A percentile compares a stretch with the other conserved stretches of the same genome.
Conservation (phyloP, 2,329 filamentous ascomycete species). For the Colletotrichum gigasporum region DNA sequence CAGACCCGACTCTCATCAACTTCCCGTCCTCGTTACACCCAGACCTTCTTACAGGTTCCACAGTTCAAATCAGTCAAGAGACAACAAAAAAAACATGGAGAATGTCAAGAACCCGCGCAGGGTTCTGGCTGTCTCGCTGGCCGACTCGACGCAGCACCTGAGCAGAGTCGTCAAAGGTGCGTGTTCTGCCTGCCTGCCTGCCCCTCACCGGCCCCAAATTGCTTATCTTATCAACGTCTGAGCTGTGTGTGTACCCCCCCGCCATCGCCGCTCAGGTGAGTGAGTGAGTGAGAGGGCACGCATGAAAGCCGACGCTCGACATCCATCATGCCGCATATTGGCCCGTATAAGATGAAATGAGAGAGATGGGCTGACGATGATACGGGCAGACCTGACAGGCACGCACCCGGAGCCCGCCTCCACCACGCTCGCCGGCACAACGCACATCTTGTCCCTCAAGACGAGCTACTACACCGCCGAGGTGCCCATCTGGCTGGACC, state of each 20-base stretch:
- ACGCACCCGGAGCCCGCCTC: slow-evolving; percentile 48
- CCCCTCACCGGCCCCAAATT: background rate
- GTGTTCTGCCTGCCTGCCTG: background rate
- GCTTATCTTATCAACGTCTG: slow-evolving; percentile 14
- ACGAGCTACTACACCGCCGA: slow-evolving; percentile 70
- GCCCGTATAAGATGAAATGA: background rate
- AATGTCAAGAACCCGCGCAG: slow-evolving; percentile 63
- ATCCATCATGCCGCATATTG: no score
- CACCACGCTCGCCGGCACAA: slow-evolving; percentile 64
- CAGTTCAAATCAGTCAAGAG: background rate
- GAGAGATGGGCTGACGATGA: slow-evolving; percentile 19
- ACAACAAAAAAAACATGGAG: slow-evolving; percentile 33
- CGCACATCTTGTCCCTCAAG: slow-evolving; percentile 63
- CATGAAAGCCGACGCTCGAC: no score
- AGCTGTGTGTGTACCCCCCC: background rate
- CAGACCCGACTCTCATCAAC: background rate
- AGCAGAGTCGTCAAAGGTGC: slow-evolving; percentile 64
- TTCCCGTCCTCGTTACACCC: background rate
- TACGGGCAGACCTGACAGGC: slow-evolving; percentile 62
- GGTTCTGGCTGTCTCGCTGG: slow-evolving; percentile 66
- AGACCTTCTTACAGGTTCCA: background rate
- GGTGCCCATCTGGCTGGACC: slow-evolving; percentile 75
- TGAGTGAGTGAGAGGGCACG: background rate
- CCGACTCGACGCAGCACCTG: slow-evolving; percentile 56
- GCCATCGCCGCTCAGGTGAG: background rate